These are phyloP conservation scores for Botryotinia calthae DNA, from an alignment of 2,329 filamentous ascomycete genomes.

Conservation along the genomic window DNA sequence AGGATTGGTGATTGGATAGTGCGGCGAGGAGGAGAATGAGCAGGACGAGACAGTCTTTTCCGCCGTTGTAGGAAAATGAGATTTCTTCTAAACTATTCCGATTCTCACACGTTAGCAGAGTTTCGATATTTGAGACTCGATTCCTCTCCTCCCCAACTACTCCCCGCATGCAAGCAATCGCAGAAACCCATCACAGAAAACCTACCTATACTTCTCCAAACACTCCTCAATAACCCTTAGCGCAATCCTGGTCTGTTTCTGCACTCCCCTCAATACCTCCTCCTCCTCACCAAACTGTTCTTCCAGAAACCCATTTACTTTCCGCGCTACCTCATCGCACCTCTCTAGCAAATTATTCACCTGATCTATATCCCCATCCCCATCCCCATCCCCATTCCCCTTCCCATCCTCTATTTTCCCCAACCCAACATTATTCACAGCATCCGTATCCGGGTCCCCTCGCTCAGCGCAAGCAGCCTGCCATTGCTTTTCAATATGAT, in stretches of 20 bases:
- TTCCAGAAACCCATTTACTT: conserved; percentile 36
- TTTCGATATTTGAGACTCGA: conserved; percentile 6
- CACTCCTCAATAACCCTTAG: conserved; percentile 73
- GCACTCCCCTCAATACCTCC: conserved; percentile 45
- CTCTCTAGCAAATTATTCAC: conserved; percentile 17
- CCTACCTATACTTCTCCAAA: conserved; percentile 69
- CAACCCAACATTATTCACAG: not conserved
- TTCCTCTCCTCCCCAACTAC: not conserved
- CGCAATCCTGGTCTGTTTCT: conserved; percentile 70
- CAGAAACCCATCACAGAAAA: not conserved
- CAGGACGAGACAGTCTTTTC: conserved; percentile 95
- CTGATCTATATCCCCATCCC: not conserved
- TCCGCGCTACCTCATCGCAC: conserved; percentile 31
- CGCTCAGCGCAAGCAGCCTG: conserved; percentile 9
- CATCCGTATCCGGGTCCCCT: not conserved
- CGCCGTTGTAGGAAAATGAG: conserved; percentile 93
- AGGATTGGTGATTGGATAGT: conserved; percentile 36
- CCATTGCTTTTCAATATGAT: conserved; percentile 14
- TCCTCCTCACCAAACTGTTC: conserved; percentile 27
- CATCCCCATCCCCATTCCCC: fast-evolving
- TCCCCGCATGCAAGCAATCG: not conserved
- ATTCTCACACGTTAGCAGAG: not conserved
- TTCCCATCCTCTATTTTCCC: not conserved
- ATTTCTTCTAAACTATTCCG: conserved; percentile 66
- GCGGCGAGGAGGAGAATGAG: conserved; percentile 73